Conservation (phyloP, 2,329 filamentous ascomycete genomes). For the Allantophomopsis lycopodina region DNA sequence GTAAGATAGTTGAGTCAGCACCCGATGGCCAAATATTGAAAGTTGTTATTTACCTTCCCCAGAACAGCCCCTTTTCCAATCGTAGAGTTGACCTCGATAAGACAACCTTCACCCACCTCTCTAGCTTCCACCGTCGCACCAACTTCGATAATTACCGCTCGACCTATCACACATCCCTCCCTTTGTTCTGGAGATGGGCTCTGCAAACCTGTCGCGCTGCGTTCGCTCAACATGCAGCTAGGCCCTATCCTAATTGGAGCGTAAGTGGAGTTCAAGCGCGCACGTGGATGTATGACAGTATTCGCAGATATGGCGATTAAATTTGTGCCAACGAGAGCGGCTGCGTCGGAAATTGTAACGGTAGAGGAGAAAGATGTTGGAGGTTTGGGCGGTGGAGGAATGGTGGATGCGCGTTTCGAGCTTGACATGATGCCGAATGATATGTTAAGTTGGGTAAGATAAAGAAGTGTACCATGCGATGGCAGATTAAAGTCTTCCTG, state of each 20-base stretch:
- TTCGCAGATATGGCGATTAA: constrained; percentile 67
- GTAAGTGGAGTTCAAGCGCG: constrained; percentile 62
- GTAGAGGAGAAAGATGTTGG: constrained; percentile 47
- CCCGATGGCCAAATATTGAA: background rate
- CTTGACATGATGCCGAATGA: constrained; percentile 12
- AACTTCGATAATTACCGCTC: constrained; percentile 49
- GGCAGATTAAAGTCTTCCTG: no score
- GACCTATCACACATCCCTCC: constrained; percentile 33
- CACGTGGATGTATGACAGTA: constrained; percentile 75
- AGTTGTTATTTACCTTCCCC: constrained; percentile 36
- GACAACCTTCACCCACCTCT: constrained; percentile 34
- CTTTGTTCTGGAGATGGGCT: constrained; percentile 13
- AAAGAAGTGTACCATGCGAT: background rate
- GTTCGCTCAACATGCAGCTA: constrained; percentile 70
- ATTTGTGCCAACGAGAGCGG: constrained; percentile 54
- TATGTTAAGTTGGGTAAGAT: background rate
- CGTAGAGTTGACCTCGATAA: constrained; percentile 45
- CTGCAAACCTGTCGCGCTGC: constrained; percentile 37
- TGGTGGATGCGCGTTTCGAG: constrained; percentile 29
- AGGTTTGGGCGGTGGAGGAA: constrained; percentile 37
- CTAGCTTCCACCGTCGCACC: constrained; percentile 42
- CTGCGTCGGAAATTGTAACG: constrained; percentile 47
- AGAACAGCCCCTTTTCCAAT: constrained; percentile 46
- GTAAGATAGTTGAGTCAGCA: constrained; percentile 8
- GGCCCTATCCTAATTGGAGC: constrained; percentile 73